phyloP scores from a whole-genome alignment of 495 filamentous ascomycete genomes.

The Penicillium waksmanii region DNA sequence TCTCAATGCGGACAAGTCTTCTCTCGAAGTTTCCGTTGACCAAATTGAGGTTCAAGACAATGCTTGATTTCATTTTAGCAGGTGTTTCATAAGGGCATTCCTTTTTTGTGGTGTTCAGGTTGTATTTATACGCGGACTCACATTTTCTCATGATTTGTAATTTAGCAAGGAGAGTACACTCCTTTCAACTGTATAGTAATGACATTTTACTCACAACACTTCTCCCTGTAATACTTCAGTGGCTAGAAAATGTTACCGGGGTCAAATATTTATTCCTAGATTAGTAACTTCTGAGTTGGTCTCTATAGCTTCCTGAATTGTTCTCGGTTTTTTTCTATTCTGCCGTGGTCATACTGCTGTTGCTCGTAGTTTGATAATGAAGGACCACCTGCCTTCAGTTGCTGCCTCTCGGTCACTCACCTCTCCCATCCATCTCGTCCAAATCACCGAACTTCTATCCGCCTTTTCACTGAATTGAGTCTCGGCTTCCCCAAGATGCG shows the following conservation, averaged over 20 bases:
- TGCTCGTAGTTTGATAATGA: not conserved
- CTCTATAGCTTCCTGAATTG: too few species aligned
- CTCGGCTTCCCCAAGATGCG: conserved; percentile 17
- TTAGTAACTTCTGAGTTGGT: too few species aligned
- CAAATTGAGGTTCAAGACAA: conserved; percentile 18
- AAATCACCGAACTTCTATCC: not conserved
- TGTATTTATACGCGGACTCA: conserved; percentile 6
- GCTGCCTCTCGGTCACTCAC: not conserved
- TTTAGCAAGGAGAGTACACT: not conserved
- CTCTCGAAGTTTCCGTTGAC: conserved; percentile 35
- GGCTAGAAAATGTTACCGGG: not conserved
- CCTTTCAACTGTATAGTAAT: conserved; percentile 18
- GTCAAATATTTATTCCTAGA: too few species aligned
- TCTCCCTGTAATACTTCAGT: not conserved
- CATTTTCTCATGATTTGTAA: not conserved
- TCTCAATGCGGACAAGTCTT: conserved; percentile 54
- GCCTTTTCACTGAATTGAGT: not conserved
- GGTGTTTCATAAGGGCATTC: conserved; percentile 8
- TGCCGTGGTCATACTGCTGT: too few species aligned
- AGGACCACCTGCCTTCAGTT: conserved; percentile 9
- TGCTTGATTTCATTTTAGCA: conserved; percentile 10
- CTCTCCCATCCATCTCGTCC: not conserved
- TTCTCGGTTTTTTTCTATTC: too few species aligned
- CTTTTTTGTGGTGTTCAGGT: conserved; percentile 10
- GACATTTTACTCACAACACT: conserved; percentile 5